A percentile compares a stretch with the other conserved stretches of the same genome.
phyloP scores from a whole-genome alignment of 495 filamentous ascomycete species.

The Ramalina intermedia region DNA sequence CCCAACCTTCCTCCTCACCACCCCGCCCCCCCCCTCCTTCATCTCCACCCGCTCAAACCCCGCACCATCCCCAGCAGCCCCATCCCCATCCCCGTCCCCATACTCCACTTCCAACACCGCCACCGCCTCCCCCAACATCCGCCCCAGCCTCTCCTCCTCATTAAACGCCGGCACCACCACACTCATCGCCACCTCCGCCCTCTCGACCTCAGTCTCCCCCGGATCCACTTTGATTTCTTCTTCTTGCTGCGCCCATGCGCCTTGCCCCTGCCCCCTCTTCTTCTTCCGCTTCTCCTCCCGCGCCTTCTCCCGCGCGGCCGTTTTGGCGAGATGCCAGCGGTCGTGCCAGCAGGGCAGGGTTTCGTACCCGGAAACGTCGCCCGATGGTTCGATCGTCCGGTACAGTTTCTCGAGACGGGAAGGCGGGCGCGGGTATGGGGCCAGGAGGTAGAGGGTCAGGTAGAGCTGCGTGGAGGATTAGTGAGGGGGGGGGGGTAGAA shows the following conservation, averaged over 20 bases:
- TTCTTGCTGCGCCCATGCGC: background rate
- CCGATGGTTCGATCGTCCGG: slow-evolving; percentile 53
- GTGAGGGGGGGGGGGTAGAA: background rate
- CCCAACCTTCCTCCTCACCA: slow-evolving; percentile 10
- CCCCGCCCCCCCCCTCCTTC: slow-evolving; percentile 1
- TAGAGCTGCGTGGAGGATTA: slow-evolving; percentile 43
- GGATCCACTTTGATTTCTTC: slow-evolving; percentile 17
- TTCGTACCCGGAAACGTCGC: slow-evolving; percentile 40
- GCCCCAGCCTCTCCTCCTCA: slow-evolving; percentile 65
- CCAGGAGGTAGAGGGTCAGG: slow-evolving; percentile 52
- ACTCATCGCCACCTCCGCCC: slow-evolving; percentile 55
- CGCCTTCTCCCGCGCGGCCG: slow-evolving; percentile 9
- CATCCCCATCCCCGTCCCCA: slow-evolving; percentile 29
- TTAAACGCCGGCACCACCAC: slow-evolving; percentile 94
- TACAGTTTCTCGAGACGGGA: slow-evolving; percentile 76
- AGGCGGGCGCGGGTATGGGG: slow-evolving; percentile 63
- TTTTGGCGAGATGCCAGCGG: slow-evolving; percentile 41
- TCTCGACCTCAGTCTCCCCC: slow-evolving; percentile 31
- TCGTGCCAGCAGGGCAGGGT: slow-evolving; percentile 77
- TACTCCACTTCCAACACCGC: slow-evolving; percentile 66
- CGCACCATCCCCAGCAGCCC: background rate
- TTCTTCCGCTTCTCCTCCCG: background rate
- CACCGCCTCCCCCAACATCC: slow-evolving; percentile 83
- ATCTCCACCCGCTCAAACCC: slow-evolving; percentile 3
- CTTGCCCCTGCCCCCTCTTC: too few species aligned